Evolutionary conservation across 805 yeast genomes (phyloP).

Genomic region (Hemisphaericaspora nanyangensis): DNA sequence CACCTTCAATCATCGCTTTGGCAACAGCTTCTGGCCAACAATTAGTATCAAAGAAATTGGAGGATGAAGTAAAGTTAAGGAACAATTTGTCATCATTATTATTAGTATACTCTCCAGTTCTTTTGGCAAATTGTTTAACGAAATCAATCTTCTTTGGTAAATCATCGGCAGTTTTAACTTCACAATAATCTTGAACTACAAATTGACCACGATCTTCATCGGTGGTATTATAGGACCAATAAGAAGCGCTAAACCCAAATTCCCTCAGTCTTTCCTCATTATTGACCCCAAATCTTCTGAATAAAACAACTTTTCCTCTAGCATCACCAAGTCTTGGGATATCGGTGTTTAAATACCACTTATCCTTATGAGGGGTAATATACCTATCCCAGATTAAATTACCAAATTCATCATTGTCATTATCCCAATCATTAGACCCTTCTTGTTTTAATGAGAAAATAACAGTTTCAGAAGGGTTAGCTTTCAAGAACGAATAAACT

Average conservation of each 20-base stretch:
- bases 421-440: slow-evolving; percentile 65
- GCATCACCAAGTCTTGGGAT: slow-evolving; percentile 59
- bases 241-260: slow-evolving; percentile 64
- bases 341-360: slow-evolving; percentile 56
- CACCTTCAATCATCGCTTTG: slow-evolving; percentile 41
- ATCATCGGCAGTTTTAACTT: slow-evolving; percentile 49
- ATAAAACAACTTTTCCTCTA: slow-evolving; percentile 63
- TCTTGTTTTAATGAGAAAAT: slow-evolving; percentile 71
- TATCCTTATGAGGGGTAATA: slow-evolving; percentile 44
- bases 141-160: slow-evolving; percentile 53
- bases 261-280: slow-evolving; percentile 38
- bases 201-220: slow-evolving; percentile 61
- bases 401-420: slow-evolving; percentile 60
- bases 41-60: slow-evolving; percentile 63
- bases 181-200: slow-evolving; percentile 74
- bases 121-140: slow-evolving; percentile 51
- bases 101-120: slow-evolving; percentile 48
- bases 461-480: slow-evolving; percentile 56
- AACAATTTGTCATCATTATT: slow-evolving; percentile 53
- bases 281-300: slow-evolving; percentile 67
- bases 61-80: slow-evolving; percentile 69
- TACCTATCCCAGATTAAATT: slow-evolving; percentile 57
- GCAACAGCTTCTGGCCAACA: slow-evolving; percentile 77
- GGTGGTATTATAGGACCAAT: slow-evolving; percentile 64
- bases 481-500: slow-evolving; percentile 52